Evolutionary conservation across 2,329 filamentous ascomycete genomes (phyloP).

Genomic region (Didymella segeticola): DNA sequence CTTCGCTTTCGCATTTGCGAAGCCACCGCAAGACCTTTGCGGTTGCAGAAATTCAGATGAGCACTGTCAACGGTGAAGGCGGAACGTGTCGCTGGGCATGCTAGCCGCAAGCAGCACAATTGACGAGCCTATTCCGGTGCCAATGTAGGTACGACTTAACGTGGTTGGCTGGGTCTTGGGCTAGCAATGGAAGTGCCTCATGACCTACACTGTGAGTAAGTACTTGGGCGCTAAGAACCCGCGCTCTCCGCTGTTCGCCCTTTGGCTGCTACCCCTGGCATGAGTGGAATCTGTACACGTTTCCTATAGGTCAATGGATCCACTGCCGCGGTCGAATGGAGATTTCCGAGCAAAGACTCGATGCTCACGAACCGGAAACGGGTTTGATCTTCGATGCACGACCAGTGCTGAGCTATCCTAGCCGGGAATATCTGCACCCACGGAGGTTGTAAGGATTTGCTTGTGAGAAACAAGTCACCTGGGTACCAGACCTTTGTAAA

Average conservation of each 20-base stretch:
- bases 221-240: not conserved
- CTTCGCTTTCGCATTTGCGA: not conserved
- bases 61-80: not conserved
- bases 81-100: not conserved
- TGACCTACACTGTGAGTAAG: constrained; percentile 5
- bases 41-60: not conserved
- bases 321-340: not conserved
- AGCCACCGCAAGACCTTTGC: not conserved
- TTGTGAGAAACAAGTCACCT: constrained; percentile 10
- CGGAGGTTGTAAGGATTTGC: constrained; percentile 3
- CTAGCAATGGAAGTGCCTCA: constrained; percentile 3
- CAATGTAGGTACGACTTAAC: constrained; percentile 10
- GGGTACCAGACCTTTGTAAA: constrained; percentile 3
- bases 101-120: constrained; percentile 4
- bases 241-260: not conserved
- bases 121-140: not conserved
- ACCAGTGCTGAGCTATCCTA: not conserved
- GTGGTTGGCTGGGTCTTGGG: constrained; percentile 6
- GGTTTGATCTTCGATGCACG: constrained; percentile 7
- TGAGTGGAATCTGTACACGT: not conserved
- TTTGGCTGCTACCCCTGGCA: constrained; percentile 4
- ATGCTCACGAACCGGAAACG: not conserved
- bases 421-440: constrained; percentile 3
- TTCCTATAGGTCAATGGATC: not conserved
- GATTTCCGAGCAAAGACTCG: not conserved